Base-by-base conservation (phyloP, 23 red algal species). In the Pyropia yezoensis region DNA sequence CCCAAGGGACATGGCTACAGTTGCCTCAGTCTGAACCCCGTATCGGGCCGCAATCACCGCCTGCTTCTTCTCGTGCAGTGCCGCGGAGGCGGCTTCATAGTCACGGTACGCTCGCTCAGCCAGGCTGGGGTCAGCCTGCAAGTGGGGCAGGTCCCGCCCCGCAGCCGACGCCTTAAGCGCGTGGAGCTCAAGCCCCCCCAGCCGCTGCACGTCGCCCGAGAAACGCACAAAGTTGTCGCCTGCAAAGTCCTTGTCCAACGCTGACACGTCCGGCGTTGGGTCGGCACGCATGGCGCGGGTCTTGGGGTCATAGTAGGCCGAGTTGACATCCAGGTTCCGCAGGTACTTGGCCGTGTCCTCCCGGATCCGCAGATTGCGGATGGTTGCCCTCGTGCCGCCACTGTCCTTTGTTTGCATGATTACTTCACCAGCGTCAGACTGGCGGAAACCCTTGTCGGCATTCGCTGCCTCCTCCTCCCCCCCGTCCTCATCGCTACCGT, bases 241-340 rank as follows among this genome's bases (percentile, higher is more conserved):
- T 0, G 82, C 81, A 78, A 67, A 95, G 72, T 95, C 90, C 69
- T 95, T 95, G 39, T 95, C 90, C 13, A 87, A 57, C 9, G 68
- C 59, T 21, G 78, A 70, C n/a, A 95, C 57, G 21, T 95, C 50
- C 5, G 90, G 90, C 18, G 67, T 63, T 6, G 90, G 90, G 52
- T 95, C 90, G 14, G 77, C 74, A 27, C 90, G 79, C 90, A 95
- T 95, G 3, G 90, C 75, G 15, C 90, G 72, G 9, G 90, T 78
- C 60, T 95, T 95, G n/a, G 90, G 90, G 51, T 95, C 90, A 66
- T 95, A 95, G 27, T 88, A 95, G 39, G 90, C 90, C 18, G 90
- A 95, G 47, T 95, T 66, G 33, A 67, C 54, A 63, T 86, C 74
- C 27, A 95, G 59, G 39, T 95, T 95, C 21, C 66, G 66, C 17